phyloP scores from a whole-genome alignment of 2,329 filamentous ascomycete genomes.

The Fusarium zealandicum region DNA sequence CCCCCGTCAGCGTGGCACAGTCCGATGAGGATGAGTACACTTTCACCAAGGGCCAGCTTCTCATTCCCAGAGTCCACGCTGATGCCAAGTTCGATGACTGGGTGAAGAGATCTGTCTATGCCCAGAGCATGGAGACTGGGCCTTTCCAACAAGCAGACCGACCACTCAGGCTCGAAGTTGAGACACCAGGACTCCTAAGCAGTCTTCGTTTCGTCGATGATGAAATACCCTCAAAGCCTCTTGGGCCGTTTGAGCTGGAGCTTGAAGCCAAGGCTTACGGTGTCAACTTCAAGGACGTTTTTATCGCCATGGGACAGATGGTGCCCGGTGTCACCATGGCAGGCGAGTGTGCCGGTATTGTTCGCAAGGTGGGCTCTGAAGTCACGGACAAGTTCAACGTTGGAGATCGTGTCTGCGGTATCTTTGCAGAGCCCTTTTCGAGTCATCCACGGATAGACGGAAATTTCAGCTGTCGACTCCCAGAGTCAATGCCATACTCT shows the following conservation, averaged over 20 bases:
- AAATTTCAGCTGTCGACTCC: slow-evolving; percentile 19
- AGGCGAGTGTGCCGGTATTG: slow-evolving; percentile 45
- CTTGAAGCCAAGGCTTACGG: slow-evolving; percentile 22
- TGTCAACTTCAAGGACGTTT: slow-evolving; percentile 49
- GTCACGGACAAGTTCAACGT: slow-evolving; percentile 39
- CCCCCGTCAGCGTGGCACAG: neutral
- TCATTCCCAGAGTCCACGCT: slow-evolving; percentile 19
- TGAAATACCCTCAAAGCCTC: slow-evolving; percentile 3
- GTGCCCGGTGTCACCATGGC: slow-evolving; percentile 41
- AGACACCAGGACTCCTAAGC: slow-evolving; percentile 20
- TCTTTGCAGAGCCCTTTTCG: slow-evolving; percentile 26
- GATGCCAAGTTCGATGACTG: slow-evolving; percentile 15
- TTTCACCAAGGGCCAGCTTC: slow-evolving; percentile 12
- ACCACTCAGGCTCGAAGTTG: slow-evolving; percentile 21
- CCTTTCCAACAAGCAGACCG: slow-evolving; percentile 10
- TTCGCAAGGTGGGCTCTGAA: slow-evolving; percentile 42
- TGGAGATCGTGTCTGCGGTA: slow-evolving; percentile 39
- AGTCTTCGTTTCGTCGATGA: slow-evolving; percentile 24
- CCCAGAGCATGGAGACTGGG: slow-evolving; percentile 5
- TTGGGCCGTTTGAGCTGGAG: slow-evolving; percentile 8
- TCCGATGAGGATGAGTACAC: slow-evolving; percentile 22
- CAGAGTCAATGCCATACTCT: slow-evolving; percentile 24
- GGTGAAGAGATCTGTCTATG: slow-evolving; percentile 5
- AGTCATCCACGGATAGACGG: slow-evolving; percentile 21
- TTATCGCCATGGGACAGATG: slow-evolving; percentile 47